Percentiles rank a stretch among this genome's conserved stretches.
Conservation (phyloP, 73 alveolate genomes). For the Tetrahymena thermophila region DNA sequence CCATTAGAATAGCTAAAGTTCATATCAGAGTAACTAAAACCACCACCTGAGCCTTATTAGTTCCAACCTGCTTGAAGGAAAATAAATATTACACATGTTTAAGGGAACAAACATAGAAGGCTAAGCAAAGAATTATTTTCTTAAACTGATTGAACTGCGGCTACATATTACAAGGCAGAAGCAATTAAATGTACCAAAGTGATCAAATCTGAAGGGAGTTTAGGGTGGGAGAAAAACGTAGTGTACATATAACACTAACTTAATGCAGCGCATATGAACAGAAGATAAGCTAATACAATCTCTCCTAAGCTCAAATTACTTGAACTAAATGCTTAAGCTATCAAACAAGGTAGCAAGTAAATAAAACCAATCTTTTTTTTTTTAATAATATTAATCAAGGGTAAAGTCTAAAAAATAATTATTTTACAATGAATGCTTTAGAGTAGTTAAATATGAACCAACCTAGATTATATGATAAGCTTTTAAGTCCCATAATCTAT, state of each 20-base stretch:
- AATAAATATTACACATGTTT: neutral
- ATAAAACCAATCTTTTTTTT: neutral
- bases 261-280: slow-evolving; percentile 1
- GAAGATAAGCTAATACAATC: neutral
- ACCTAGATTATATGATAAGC: slow-evolving; percentile 8
- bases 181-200: slow-evolving; percentile 14
- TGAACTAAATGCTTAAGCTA: slow-evolving; percentile 14
- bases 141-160: neutral
- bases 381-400: neutral
- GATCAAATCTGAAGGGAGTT: slow-evolving; percentile 17
- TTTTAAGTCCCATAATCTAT: slow-evolving; percentile 32
- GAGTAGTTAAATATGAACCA: slow-evolving; percentile 18
- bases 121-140: neutral
- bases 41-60: neutral
- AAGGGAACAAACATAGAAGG: slow-evolving; percentile 16
- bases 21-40: neutral
- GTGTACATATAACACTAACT: slow-evolving; percentile 2
- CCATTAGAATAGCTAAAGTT: neutral
- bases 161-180: neutral
- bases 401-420: neutral
- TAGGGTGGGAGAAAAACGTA: slow-evolving; percentile 20
- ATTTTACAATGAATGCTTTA: slow-evolving; percentile 7
- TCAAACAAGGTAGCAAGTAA: neutral
- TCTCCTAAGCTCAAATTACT: neutral
- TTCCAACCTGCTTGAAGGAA: slow-evolving; percentile 6